phyloP scores from a whole-genome alignment of 805 yeast genomes.

The Wickerhamiella cacticola region DNA sequence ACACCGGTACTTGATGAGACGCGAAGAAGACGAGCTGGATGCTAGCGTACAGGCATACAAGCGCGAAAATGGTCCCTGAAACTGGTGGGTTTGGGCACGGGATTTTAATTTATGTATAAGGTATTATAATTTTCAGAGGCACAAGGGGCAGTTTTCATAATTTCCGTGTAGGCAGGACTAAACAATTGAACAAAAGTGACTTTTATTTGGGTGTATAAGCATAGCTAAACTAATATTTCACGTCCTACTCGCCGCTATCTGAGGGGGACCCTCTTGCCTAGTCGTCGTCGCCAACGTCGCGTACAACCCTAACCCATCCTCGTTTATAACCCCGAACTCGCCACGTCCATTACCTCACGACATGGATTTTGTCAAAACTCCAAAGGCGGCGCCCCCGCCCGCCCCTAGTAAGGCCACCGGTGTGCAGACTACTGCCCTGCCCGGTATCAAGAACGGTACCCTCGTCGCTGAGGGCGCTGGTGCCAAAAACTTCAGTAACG shows the following conservation, averaged over 20 bases:
- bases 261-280: no score
- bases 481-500: constrained; percentile 59
- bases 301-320: background rate
- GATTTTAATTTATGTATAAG: constrained; percentile 1
- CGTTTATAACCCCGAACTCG: background rate
- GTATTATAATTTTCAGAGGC: background rate
- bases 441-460: constrained; percentile 75
- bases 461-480: constrained; percentile 90
- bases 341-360: background rate
- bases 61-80: background rate
- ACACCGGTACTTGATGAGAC: constrained; percentile 1
- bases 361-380: constrained; percentile 50
- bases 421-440: constrained; percentile 34
- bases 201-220: no score
- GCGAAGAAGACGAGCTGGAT: constrained; percentile 1
- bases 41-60: background rate
- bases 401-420: constrained; percentile 38
- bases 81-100: background rate
- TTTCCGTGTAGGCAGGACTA: no score
- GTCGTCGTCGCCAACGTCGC: no score
- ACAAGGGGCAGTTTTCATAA: no score
- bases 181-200: no score
- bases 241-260: no score
- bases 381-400: constrained; percentile 37
- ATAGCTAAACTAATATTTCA: no score